A percentile compares a stretch with the other conserved stretches of the same genome.
phyloP scores from a whole-genome alignment of 148 eudicot species.

The Polygonum aviculare region DNA sequence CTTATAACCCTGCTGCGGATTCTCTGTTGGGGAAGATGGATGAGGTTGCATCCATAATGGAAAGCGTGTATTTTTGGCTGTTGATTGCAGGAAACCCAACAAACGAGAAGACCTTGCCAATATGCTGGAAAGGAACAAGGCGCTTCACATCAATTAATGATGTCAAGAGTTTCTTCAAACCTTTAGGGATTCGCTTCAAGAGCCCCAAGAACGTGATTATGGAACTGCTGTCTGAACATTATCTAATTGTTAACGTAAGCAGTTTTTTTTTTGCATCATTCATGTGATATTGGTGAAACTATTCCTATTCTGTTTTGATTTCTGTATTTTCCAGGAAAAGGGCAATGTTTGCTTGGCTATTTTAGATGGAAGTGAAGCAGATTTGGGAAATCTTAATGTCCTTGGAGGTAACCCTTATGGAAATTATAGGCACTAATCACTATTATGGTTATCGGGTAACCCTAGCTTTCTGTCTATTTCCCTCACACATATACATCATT shows the following conservation, averaged over 20 bases:
- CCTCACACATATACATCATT: not conserved
- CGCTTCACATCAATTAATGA: conserved; percentile 59
- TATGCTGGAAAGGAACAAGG: conserved; percentile 83
- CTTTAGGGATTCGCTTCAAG: conserved; percentile 44
- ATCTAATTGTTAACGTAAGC: conserved; percentile 73
- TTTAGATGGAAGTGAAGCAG: no score
- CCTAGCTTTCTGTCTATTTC: not conserved
- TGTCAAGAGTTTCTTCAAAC: conserved; percentile 49
- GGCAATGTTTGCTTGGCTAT: no score
- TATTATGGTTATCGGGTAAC: conserved; percentile 91
- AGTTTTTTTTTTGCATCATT: conserved; percentile 4
- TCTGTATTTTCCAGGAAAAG: no score
- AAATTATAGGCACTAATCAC: conserved; percentile 72
- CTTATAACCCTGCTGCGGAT: no score
- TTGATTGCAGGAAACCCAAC: no score
- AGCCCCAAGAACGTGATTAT: conserved; percentile 41
- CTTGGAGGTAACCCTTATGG: conserved; percentile 34
- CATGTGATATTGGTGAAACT: not conserved
- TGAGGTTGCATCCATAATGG: no score
- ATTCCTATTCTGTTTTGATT: no score
- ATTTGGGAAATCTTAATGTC: no score
- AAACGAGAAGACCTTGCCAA: conserved; percentile 65
- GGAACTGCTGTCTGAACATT: conserved; percentile 59
- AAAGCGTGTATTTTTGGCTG: no score
- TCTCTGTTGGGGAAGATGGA: no score